Evolutionary conservation across 192 early-diverging fungal genomes (phyloP).

Genomic region (Coemansia interrupta): DNA sequence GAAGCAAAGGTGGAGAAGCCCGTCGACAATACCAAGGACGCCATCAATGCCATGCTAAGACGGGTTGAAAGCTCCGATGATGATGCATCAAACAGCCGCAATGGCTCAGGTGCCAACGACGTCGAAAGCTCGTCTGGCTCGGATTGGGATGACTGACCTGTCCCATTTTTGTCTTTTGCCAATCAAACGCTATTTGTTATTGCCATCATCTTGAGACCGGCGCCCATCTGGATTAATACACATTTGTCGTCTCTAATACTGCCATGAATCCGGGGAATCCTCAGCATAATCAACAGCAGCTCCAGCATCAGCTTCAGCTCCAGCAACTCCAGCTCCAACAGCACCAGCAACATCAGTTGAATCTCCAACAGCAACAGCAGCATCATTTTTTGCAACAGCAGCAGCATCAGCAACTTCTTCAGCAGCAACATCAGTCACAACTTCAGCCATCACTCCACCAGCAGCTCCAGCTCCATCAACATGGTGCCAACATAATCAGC

Average conservation of each 20-base stretch:
- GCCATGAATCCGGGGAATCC: too few species aligned
- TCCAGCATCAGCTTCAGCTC: background rate
- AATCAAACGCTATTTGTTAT: too few species aligned
- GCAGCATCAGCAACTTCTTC: background rate
- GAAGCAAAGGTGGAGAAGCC: constrained; percentile 10
- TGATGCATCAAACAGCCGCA: background rate
- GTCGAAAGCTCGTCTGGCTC: background rate
- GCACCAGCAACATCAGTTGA: background rate
- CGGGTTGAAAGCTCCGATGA: constrained; percentile 18
- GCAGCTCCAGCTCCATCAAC: background rate
- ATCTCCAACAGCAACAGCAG: background rate
- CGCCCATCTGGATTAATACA: too few species aligned
- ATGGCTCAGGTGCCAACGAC: constrained; percentile 21
- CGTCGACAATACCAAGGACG: constrained; percentile 29
- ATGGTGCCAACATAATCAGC: too few species aligned
- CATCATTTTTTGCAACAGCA: background rate
- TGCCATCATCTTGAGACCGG: too few species aligned
- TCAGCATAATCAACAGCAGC: background rate
- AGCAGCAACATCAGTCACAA: constrained; percentile 3
- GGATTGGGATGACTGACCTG: background rate
- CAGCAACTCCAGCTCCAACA: background rate
- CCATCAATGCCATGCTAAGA: constrained; percentile 34
- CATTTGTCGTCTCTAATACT: too few species aligned
- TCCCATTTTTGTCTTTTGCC: background rate
- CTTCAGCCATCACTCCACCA: background rate